These are phyloP conservation scores for Irpex sp. DNA, from an alignment of 1,284 basidiomycete species.

Conservation along the genomic window DNA sequence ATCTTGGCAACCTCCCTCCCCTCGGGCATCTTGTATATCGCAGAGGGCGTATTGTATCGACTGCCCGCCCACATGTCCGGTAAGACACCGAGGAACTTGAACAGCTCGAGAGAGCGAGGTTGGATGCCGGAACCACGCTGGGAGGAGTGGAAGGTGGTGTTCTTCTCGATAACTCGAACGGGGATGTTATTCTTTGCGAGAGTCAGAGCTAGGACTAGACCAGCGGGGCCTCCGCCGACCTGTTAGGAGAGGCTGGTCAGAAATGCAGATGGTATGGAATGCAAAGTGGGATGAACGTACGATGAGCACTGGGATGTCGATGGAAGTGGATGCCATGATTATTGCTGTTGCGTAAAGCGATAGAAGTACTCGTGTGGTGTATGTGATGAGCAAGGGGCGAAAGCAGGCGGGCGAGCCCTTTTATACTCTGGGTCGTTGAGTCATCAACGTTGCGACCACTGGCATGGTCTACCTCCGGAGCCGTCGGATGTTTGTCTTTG, in stretches of 20 bases:
- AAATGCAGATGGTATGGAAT: no score
- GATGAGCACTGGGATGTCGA: background rate
- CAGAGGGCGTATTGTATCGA: background rate
- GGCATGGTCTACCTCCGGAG: no score
- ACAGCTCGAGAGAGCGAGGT: constrained; percentile 14
- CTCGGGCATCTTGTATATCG: background rate
- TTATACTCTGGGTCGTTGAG: no score
- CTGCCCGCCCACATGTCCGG: constrained; percentile 4
- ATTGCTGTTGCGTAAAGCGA: no score
- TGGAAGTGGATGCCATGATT: no score
- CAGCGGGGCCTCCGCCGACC: constrained; percentile 24
- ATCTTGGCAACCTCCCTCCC: background rate
- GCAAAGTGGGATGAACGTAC: background rate
- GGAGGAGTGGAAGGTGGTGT: constrained; percentile 15
- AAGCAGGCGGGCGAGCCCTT: no score
- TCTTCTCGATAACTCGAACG: constrained; percentile 15
- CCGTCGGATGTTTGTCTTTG: no score
- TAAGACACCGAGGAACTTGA: constrained; percentile 16
- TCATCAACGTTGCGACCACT: no score
- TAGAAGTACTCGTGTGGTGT: no score
- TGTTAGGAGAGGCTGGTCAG: constrained; percentile 4
- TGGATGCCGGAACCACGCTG: constrained; percentile 13
- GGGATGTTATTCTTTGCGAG: constrained; percentile 13
- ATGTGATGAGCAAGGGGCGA: no score
- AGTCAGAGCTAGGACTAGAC: constrained; percentile 22